Evolutionary conservation across 345 rosid species (phyloP).

Genomic region (Eucalyptus cladocalyx): DNA sequence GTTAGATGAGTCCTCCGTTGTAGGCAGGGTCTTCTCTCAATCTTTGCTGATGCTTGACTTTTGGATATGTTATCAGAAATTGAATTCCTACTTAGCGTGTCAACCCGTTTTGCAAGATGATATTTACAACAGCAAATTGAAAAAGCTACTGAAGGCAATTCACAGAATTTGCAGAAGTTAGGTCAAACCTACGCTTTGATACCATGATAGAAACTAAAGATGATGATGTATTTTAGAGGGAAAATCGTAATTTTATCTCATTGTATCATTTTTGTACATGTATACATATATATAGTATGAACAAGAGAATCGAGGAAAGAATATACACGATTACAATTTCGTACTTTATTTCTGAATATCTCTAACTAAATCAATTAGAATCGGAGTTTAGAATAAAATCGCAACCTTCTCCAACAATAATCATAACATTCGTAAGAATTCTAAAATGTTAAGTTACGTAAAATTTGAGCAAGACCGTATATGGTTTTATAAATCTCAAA

Average conservation of each 20-base stretch:
- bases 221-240: no score
- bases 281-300: no score
- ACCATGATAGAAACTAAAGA: background rate
- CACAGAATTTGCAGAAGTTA: accelerated
- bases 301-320: no score
- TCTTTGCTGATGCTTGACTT: no score
- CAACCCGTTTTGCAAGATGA: background rate
- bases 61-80: no score
- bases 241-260: no score
- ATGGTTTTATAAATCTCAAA: background rate
- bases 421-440: background rate
- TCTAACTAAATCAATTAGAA: no score
- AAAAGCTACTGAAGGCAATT: background rate
- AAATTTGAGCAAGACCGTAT: background rate
- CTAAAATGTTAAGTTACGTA: background rate
- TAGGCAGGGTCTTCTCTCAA: background rate
- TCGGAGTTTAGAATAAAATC: accelerated
- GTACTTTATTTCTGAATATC: no score
- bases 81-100: background rate
- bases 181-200: background rate
- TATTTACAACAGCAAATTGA: no score
- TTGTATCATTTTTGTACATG: no score
- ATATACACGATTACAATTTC: no score
- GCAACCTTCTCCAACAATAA: background rate
- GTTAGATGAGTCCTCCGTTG: background rate